phyloP scores from a whole-genome alignment of 176 grass and related monocot species.

The Calamus simplicifolius region DNA sequence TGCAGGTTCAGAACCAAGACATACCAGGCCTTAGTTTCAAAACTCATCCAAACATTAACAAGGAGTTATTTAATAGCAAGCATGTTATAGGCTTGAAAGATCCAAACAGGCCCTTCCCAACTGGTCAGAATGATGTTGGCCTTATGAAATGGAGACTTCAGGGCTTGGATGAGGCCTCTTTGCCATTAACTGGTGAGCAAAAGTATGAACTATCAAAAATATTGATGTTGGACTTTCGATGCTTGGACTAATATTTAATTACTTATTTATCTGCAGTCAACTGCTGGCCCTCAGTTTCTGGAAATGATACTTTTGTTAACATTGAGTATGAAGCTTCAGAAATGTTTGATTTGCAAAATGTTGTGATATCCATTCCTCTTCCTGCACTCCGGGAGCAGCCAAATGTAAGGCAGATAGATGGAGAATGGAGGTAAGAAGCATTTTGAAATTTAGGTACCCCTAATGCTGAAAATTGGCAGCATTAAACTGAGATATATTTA shows the following conservation, averaged over 20 bases:
- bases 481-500: too few species aligned
- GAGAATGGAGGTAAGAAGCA: constrained; percentile 69
- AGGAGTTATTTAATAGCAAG: constrained; percentile 67
- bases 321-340: constrained; percentile 85
- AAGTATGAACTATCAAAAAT: neutral
- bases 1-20: constrained; percentile 73
- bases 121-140: constrained; percentile 76
- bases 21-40: constrained; percentile 78
- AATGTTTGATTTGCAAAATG: constrained; percentile 81
- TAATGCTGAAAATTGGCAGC: too few species aligned
- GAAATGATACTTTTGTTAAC: constrained; percentile 55
- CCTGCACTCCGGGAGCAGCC: constrained; percentile 64
- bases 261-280: constrained; percentile 45
- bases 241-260: neutral
- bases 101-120: constrained; percentile 70
- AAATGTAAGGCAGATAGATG: constrained; percentile 71
- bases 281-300: constrained; percentile 71
- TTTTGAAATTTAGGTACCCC: too few species aligned
- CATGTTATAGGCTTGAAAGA: constrained; percentile 70
- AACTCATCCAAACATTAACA: constrained; percentile 76
- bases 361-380: constrained; percentile 73
- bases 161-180: constrained; percentile 63
- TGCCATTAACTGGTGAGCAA: constrained; percentile 60
- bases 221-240: too few species aligned
- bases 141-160: constrained; percentile 87